Percentiles rank a stretch among this genome's conserved stretches.
Conservation (phyloP, 139 green algal species). For the Ostreobium quekettii region DNA sequence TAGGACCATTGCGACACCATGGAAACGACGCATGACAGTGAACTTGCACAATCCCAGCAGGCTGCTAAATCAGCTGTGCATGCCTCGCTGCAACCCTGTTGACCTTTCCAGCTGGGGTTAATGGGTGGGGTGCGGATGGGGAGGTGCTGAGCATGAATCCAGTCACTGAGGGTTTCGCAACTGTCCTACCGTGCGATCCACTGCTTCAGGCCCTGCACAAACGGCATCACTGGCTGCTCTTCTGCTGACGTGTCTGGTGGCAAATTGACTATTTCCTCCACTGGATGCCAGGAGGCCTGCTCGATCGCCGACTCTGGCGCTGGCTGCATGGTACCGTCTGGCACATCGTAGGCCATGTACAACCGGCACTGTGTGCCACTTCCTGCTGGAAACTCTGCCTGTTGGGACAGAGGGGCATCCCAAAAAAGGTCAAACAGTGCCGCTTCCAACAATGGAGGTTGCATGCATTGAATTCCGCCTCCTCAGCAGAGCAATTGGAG, state of each 20-base stretch:
- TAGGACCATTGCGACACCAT: not conserved
- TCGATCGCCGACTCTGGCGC: not conserved
- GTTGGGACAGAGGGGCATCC: no score
- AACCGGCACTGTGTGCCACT: not conserved
- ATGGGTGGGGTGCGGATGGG: not conserved
- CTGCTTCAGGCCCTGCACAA: not conserved
- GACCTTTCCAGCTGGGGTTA: not conserved
- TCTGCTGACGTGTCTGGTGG: not conserved
- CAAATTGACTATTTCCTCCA: not conserved
- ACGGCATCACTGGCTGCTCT: not conserved
- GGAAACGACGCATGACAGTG: not conserved
- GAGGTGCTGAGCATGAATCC: no score
- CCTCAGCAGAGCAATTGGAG: not conserved
- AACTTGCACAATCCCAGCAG: not conserved
- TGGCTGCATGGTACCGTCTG: not conserved
- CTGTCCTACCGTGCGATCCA: not conserved
- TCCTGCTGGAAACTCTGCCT: constrained; percentile 1
- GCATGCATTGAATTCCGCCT: not conserved
- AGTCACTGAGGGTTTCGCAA: no score
- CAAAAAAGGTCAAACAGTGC: no score
- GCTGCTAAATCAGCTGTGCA: not conserved
- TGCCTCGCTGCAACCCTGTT: not conserved
- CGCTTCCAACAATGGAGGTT: not conserved
- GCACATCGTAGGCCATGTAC: constrained; percentile 3
- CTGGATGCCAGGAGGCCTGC: not conserved